Percentiles rank a stretch among this genome's conserved stretches.
Evolutionary conservation across 1,284 basidiomycete species (phyloP).

Genomic region (Chiua sp.): DNA sequence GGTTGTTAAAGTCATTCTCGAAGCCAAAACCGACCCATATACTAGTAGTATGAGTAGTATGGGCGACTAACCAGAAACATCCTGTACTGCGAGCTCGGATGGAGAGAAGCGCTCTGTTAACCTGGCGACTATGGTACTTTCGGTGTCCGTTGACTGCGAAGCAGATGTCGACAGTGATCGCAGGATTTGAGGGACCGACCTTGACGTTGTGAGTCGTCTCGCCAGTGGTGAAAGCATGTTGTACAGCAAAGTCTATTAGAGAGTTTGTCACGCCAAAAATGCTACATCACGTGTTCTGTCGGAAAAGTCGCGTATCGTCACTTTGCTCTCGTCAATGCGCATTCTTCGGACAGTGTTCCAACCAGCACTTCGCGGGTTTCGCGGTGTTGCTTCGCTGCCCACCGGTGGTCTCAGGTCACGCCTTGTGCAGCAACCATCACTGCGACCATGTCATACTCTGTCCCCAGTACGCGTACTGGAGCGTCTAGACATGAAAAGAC

Average conservation of each 20-base stretch:
- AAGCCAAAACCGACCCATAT: not conserved
- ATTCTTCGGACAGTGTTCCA: conserved; percentile 27
- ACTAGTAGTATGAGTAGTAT: not conserved
- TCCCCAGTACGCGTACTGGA: conserved; percentile 4
- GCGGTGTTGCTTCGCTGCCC: conserved; percentile 2
- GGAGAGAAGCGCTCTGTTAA: conserved; percentile 78
- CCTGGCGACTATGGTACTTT: conserved; percentile 70
- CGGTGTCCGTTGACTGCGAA: conserved; percentile 20
- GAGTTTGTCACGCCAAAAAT: too few species aligned
- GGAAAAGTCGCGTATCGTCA: not conserved
- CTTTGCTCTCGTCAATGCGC: conserved; percentile 14
- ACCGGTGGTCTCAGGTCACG: conserved; percentile 15
- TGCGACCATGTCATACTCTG: conserved; percentile 5
- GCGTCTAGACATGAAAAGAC: conserved; percentile 7
- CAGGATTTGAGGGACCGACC: conserved; percentile 13
- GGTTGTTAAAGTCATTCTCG: conserved; percentile 3
- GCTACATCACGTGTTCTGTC: conserved; percentile 23
- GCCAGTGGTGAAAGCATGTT: conserved; percentile 30
- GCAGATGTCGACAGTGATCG: conserved; percentile 29
- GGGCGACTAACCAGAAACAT: conserved; percentile 77
- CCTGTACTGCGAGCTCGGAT: conserved; percentile 80
- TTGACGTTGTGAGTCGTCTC: conserved; percentile 30
- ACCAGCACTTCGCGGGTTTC: conserved; percentile 18
- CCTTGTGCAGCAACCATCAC: conserved; percentile 4
- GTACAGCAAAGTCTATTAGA: not conserved